Evolutionary conservation across 768 basidiomycete species (phyloP).

Genomic region (Stropharia rugosoannulata): DNA sequence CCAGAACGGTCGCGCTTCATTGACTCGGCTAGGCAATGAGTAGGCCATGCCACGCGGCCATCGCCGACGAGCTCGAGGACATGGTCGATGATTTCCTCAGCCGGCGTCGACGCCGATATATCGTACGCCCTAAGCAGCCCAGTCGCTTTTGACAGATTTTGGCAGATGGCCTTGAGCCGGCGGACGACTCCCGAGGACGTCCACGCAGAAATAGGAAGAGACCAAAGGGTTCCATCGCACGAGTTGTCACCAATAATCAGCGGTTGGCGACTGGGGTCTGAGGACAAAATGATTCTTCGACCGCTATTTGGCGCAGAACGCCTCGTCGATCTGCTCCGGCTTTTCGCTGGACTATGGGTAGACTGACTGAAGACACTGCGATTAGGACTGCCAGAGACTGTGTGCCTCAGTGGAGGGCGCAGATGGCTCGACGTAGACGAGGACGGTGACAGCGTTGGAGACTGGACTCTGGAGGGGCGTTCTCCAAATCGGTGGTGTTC

Average conservation of each 20-base stretch:
- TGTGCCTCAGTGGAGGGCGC: neutral
- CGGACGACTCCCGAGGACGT: slow-evolving; percentile 58
- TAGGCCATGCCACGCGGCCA: slow-evolving; percentile 75
- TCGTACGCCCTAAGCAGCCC: slow-evolving; percentile 70
- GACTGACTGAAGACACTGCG: neutral
- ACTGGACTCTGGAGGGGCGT: no score
- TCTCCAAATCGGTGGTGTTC: slow-evolving; percentile 1
- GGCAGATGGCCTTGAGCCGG: slow-evolving; percentile 72
- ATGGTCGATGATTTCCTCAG: slow-evolving; percentile 66
- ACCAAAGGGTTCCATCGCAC: slow-evolving; percentile 66
- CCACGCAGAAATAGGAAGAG: slow-evolving; percentile 60
- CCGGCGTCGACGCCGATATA: slow-evolving; percentile 57
- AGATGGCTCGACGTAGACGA: neutral
- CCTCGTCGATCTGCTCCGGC: neutral
- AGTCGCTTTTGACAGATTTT: slow-evolving; percentile 62
- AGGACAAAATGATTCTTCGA: neutral
- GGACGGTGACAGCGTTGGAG: neutral
- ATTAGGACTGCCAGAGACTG: neutral
- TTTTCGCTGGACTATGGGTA: no score
- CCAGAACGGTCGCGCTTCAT: slow-evolving; percentile 52
- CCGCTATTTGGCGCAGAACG: neutral
- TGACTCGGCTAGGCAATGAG: slow-evolving; percentile 57
- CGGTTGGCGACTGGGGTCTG: slow-evolving; percentile 47
- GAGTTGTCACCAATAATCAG: slow-evolving; percentile 76
- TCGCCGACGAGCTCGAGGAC: slow-evolving; percentile 78